Evolutionary conservation across 176 grass and related monocot genomes (phyloP), one percentile per base, ranked within the genome.

Genomic region (bread wheat (Triticum aestivum)): DNA sequence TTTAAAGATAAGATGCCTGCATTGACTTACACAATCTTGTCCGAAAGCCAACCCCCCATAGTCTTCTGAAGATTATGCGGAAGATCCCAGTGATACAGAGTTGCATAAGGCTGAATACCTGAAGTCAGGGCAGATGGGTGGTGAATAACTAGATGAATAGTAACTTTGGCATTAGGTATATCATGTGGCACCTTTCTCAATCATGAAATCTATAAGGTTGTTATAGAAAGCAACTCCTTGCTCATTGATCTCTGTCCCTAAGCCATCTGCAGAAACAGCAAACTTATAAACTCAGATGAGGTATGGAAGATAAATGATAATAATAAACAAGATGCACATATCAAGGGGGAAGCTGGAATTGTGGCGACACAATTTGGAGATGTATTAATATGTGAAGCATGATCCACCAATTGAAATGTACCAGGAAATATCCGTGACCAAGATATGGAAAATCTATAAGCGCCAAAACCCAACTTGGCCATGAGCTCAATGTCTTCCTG

Each of bases 401-500:
- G 61, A 69, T 80, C 9, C 69, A 30, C 20, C 74, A 68, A 95
- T 20, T 32, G 83, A 66, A 81, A 88, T 49, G 14, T 92, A 99
- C 97, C 97, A 87, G 97, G 94, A 81, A 99, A 99, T 87, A 99
- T 99, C 4, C 97, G 90, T 27, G 92, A 59, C 97, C 97, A 99
- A 70, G 97, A 88, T 93, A 99, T 94, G 73, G 97, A 99, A 90
- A 99, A 99, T 72, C 97, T 89, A 88, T 99, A 99, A 65, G 97
- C 94, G 70, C 38, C 30, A 79, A 99, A 99, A 54, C 97, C 94
- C 84, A 99, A 83, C 59, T 86, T 94, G 73, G 80, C 84, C 92
- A 99, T 99, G 73, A 99, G 90, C 59, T 99, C 92, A 77, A 99
- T 93, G 87, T 99, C 97, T 91, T 96, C 97, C 97, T 99, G 90